Evolutionary conservation across 1,284 basidiomycete genomes (phyloP).

Genomic region (Trichosporon ovoides): DNA sequence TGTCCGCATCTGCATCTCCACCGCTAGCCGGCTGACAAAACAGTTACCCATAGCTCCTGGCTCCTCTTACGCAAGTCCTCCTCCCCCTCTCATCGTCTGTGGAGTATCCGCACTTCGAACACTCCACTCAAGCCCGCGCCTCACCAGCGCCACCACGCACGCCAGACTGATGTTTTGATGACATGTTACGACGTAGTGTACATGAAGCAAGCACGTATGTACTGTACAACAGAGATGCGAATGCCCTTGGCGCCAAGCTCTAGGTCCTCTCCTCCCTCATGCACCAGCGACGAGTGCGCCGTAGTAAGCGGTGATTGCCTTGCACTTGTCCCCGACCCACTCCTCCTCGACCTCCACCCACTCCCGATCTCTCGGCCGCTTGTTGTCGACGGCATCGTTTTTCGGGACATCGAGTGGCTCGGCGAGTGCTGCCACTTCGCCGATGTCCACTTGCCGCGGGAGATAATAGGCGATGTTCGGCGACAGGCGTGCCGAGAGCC

Average conservation of each 20-base stretch:
- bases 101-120: no score
- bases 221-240: conserved; percentile 3
- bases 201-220: neutral
- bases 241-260: neutral
- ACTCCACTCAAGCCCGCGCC: no score
- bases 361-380: conserved; percentile 24
- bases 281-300: conserved; percentile 44
- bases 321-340: conserved; percentile 53
- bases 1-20: neutral
- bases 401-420: conserved; percentile 13
- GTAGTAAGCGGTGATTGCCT: conserved; percentile 54
- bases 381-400: conserved; percentile 7
- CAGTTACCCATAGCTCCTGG: neutral
- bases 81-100: no score
- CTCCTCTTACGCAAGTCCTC: neutral
- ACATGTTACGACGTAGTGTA: neutral
- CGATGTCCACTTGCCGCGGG: conserved; percentile 72
- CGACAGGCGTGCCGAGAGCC: conserved; percentile 60
- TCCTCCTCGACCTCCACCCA: conserved; percentile 53
- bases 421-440: conserved; percentile 63
- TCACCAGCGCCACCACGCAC: neutral
- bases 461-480: conserved; percentile 82
- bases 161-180: neutral
- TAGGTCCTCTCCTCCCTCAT: neutral
- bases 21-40: neutral